Percentiles rank a stretch among this genome's conserved stretches.
phyloP scores from a whole-genome alignment of 495 filamentous ascomycete genomes.

The Annulohypoxylon moriforme region DNA sequence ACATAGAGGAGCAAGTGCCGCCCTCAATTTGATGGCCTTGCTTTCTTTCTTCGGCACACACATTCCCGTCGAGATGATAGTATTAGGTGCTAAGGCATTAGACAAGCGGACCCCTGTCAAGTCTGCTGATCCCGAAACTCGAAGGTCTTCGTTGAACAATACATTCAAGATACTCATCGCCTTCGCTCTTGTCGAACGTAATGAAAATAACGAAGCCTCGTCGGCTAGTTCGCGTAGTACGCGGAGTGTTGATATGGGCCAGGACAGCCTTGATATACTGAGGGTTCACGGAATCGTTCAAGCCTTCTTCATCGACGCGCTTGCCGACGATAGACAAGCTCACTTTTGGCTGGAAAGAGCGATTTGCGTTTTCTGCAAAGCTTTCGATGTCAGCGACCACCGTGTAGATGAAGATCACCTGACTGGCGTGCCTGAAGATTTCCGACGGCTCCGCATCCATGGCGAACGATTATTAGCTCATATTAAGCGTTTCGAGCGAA shows the following conservation, averaged over 20 bases:
- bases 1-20: slow-evolving; percentile 66
- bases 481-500: slow-evolving; percentile 58
- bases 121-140: slow-evolving; percentile 61
- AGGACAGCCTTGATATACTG: slow-evolving; percentile 73
- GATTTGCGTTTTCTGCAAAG: slow-evolving; percentile 68
- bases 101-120: slow-evolving; percentile 67
- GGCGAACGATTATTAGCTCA: slow-evolving; percentile 66
- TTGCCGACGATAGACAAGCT: slow-evolving; percentile 67
- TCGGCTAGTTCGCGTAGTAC: slow-evolving; percentile 56
- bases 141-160: slow-evolving; percentile 65
- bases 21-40: slow-evolving; percentile 78
- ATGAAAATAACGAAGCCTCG: slow-evolving; percentile 61
- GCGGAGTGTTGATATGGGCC: slow-evolving; percentile 53
- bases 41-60: slow-evolving; percentile 79
- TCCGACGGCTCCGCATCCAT: slow-evolving; percentile 76
- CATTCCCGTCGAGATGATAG: slow-evolving; percentile 79
- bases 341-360: slow-evolving; percentile 74
- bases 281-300: slow-evolving; percentile 84
- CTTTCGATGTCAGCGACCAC: slow-evolving; percentile 70
- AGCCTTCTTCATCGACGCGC: slow-evolving; percentile 77
- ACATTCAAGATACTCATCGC: slow-evolving; percentile 74
- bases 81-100: slow-evolving; percentile 68
- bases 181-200: slow-evolving; percentile 77
- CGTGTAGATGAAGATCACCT: slow-evolving; percentile 66
- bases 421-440: slow-evolving; percentile 75